Evolutionary conservation across 2,329 filamentous ascomycete species (phyloP).

Genomic region (Pseudopyricularia cyperi): DNA sequence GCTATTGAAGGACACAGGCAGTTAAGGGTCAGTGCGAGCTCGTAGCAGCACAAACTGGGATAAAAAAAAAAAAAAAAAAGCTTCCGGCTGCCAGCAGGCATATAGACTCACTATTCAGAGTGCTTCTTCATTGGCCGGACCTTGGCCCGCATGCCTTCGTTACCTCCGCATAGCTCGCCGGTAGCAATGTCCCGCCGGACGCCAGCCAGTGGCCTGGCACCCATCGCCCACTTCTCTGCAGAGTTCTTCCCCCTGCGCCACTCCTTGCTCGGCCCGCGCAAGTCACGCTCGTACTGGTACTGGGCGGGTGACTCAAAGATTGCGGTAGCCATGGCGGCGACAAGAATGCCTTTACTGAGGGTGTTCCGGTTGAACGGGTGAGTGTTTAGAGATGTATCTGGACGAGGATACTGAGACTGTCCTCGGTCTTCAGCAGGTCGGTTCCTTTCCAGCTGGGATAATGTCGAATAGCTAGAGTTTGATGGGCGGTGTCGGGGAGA

Average conservation of each 20-base stretch:
- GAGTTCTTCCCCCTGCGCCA: constrained; percentile 30
- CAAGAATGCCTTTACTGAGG: background rate
- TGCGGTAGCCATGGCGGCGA: constrained; percentile 11
- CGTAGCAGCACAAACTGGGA: too few species aligned
- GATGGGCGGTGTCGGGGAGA: background rate
- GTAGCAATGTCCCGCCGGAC: constrained; percentile 8
- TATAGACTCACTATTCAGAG: constrained; percentile 18
- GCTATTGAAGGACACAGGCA: background rate
- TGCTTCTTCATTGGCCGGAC: constrained; percentile 17
- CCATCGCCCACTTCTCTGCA: constrained; percentile 26
- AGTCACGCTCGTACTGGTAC: constrained; percentile 22
- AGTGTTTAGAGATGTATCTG: background rate
- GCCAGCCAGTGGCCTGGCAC: constrained; percentile 18
- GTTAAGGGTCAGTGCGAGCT: background rate
- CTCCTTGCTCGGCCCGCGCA: constrained; percentile 28
- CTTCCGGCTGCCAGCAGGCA: background rate
- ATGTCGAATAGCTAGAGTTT: background rate
- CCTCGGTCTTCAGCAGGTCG: background rate
- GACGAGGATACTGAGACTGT: background rate
- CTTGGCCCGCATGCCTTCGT: constrained; percentile 18
- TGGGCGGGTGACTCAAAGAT: constrained; percentile 11
- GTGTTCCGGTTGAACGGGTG: background rate
- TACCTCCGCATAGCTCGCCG: constrained; percentile 1
- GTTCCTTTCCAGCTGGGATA: background rate
- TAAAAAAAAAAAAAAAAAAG: too few species aligned